Base-by-base conservation (phyloP, 208 protist genomes). In the Acanthamoeba rhysodes region DNA sequence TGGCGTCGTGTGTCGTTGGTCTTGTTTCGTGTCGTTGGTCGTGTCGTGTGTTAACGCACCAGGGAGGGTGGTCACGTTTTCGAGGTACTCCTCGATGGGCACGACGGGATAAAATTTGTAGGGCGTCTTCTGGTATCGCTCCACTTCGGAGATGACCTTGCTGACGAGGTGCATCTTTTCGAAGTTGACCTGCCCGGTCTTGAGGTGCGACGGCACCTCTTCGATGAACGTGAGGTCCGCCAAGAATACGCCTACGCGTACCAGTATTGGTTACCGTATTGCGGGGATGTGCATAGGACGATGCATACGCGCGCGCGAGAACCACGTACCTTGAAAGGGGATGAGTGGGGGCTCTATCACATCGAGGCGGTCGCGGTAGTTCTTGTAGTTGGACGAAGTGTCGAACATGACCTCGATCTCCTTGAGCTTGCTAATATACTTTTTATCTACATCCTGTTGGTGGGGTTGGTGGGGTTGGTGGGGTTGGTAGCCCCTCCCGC, bases 401-500 rank as follows among this genome's bases (percentile, higher is more conserved):
- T 93, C 87, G n/a, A 93, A 76, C 87, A 93, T 93, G 55, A 50
- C 32, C 29, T 93, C 87, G 29, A 93, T 93, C 87, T 93, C 87
- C 20, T 76, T 93, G 18, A 93, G 87, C 18, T 66, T 74, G 87
- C 59, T 74, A 32, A 93, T 93, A 34, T 93, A 93, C 55, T 93
- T 93, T 34, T 93, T 66, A n/a, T 90, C 80, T 4, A 90, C 20
- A 24, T 90, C 80, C 80, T 90, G 80, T 20, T 45, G 34, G 5
- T 29, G n/a, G 7, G n/a, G 5, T 4, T 76, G 34, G 7, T 4
- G 8, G 34, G 5, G 68, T 4, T 4, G 8, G 68, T 76, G 29
- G 34, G 4, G 68, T 20, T 78, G 70, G 10, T 45, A 9, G 9
- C 41, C 6, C 7, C 4, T 16, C 6, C 4, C 10, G 20, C n/a